Conservation (phyloP, 768 basidiomycete species). For the Panaeolus papilionaceus region DNA sequence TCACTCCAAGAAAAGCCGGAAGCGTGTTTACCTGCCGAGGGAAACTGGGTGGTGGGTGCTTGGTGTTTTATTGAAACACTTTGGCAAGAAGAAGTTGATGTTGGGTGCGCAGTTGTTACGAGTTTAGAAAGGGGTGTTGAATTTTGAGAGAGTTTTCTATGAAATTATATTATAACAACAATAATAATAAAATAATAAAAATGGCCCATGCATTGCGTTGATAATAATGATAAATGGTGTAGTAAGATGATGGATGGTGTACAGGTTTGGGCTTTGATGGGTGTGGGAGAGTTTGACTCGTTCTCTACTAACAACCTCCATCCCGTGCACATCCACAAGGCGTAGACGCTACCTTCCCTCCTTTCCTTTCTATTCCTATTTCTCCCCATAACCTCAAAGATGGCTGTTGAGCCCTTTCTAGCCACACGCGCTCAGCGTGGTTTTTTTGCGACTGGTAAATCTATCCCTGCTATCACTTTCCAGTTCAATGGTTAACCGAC, state of each 20-base stretch:
- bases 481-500: neutral
- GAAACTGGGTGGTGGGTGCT: constrained; percentile 34
- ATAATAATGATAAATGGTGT: neutral
- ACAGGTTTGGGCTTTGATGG: neutral
- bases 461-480: neutral
- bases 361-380: constrained; percentile 20
- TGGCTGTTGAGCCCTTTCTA: constrained; percentile 76
- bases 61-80: constrained; percentile 45
- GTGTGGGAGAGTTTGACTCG: neutral
- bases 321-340: constrained; percentile 9
- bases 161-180: neutral
- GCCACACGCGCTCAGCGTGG: constrained; percentile 74
- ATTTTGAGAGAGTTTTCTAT: constrained; percentile 40
- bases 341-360: constrained; percentile 20
- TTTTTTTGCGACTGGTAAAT: constrained; percentile 72
- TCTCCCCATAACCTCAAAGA: constrained; percentile 35
- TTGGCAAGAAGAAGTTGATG: constrained; percentile 67
- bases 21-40: constrained; percentile 14
- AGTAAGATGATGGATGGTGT: neutral
- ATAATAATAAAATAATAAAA: neutral
- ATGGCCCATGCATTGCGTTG: neutral
- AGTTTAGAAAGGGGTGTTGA: constrained; percentile 53
- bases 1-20: neutral
- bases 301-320: constrained; percentile 15
- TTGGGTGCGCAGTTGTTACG: constrained; percentile 53